A percentile compares a stretch with the other conserved stretches of the same genome.
These are phyloP conservation scores for Oryza nivara DNA, from an alignment of 176 grass and related monocot genomes.

Conservation along the genomic window DNA sequence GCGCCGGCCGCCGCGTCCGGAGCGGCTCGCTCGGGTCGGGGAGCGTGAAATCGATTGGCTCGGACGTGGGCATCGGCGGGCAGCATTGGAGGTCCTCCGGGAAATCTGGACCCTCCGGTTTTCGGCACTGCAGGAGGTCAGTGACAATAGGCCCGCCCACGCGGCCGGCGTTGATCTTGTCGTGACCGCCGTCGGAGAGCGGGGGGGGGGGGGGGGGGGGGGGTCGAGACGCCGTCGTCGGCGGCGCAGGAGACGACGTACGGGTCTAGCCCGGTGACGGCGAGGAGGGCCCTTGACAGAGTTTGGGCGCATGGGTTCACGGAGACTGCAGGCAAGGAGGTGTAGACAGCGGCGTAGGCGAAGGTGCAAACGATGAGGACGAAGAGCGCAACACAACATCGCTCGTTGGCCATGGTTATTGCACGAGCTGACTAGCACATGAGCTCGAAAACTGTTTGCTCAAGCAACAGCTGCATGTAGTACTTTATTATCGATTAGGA, in stretches of 20 bases:
- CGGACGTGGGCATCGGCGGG: slow-evolving; percentile 2
- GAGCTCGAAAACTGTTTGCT: too few relatives aligned
- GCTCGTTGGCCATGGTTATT: slow-evolving; percentile 4
- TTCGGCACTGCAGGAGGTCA: background rate
- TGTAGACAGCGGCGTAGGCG: background rate
- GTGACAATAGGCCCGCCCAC: slow-evolving; percentile 33
- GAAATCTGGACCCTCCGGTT: background rate
- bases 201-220: background rate
- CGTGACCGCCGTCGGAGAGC: background rate
- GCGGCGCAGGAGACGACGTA: slow-evolving; percentile 28
- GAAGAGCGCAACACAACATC: background rate
- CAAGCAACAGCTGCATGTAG: too few relatives aligned
- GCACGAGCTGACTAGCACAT: too few relatives aligned
- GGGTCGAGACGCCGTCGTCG: background rate
- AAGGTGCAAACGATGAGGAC: background rate
- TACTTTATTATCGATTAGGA: too few relatives aligned
- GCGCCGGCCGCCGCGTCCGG: slow-evolving; percentile 39
- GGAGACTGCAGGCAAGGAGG: background rate
- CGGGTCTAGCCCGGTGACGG: slow-evolving; percentile 28
- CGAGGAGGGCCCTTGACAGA: slow-evolving; percentile 17
- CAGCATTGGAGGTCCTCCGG: slow-evolving; percentile 43
- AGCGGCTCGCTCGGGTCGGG: slow-evolving; percentile 39
- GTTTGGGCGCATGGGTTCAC: slow-evolving; percentile 11
- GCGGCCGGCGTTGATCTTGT: background rate
- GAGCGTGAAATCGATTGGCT: slow-evolving; percentile 36